Evolutionary conservation across 2,329 filamentous ascomycete genomes (phyloP).

Genomic region (Fusarium subglutinans): DNA sequence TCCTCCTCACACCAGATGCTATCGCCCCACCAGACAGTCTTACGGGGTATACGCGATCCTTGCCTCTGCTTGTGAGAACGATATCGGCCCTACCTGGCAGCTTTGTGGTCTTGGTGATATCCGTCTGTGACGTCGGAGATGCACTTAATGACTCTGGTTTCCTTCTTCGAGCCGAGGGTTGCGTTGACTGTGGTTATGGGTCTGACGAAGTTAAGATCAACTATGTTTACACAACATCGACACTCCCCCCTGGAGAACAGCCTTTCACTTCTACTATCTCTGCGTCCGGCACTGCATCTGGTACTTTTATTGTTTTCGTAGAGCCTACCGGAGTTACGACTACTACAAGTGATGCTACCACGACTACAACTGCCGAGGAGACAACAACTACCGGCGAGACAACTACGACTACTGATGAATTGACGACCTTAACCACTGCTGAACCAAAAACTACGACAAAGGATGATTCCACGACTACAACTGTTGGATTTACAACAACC

Average conservation of each 20-base stretch:
- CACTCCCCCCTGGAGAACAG: background rate
- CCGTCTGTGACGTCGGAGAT: background rate
- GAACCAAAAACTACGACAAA: background rate
- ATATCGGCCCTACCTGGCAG: background rate
- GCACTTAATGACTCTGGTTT: background rate
- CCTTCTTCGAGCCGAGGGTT: background rate
- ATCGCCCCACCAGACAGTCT: background rate
- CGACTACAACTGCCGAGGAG: background rate
- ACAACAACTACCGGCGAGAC: background rate
- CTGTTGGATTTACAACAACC: background rate
- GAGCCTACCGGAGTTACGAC: background rate
- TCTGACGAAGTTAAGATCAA: background rate
- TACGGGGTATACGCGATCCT: background rate
- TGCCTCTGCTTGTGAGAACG: background rate
- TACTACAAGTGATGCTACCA: background rate
- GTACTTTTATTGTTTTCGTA: background rate
- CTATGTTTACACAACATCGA: background rate
- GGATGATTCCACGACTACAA: background rate
- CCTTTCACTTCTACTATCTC: background rate
- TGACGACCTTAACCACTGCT: background rate
- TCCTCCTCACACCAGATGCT: background rate
- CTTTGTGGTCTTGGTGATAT: fast-evolving
- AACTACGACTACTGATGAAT: background rate
- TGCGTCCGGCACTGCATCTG: fast-evolving
- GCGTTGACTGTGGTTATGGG: background rate